Conservation (phyloP, 192 early-diverging fungal genomes). For the Coemansia reversa region DNA sequence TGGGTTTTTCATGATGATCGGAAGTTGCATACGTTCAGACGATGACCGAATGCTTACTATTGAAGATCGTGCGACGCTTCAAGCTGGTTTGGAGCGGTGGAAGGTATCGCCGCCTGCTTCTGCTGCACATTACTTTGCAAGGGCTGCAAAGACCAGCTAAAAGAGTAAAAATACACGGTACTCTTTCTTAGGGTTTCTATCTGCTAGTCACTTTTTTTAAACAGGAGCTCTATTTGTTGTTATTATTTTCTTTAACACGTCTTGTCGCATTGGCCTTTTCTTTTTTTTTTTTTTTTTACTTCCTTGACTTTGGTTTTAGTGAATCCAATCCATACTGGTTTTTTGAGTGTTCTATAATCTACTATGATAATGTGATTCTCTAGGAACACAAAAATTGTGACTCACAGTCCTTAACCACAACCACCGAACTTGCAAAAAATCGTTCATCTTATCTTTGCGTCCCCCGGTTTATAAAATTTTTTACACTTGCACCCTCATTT, state of each 20-base stretch:
- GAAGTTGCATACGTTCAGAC: constrained; percentile 56
- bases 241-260: background rate
- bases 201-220: background rate
- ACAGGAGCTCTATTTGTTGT: background rate
- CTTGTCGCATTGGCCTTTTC: background rate
- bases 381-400: too few relatives aligned
- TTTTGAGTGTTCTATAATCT: constrained; percentile 1
- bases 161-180: background rate
- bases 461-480: background rate
- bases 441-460: background rate
- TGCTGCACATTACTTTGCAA: constrained; percentile 34
- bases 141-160: constrained; percentile 13
- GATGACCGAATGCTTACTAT: constrained; percentile 27
- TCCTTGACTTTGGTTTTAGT: constrained; percentile 1
- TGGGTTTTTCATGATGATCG: constrained; percentile 78
- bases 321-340: background rate
- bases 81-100: constrained; percentile 43
- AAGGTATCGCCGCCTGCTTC: constrained; percentile 25
- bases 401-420: too few relatives aligned
- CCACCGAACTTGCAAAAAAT: too few relatives aligned
- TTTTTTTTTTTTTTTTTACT: background rate
- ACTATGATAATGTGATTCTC: too few relatives aligned
- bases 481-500: background rate
- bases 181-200: background rate
- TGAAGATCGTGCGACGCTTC: constrained; percentile 29